Conservation (phyloP, 306 rosid species). For the Cicer judaicum region DNA sequence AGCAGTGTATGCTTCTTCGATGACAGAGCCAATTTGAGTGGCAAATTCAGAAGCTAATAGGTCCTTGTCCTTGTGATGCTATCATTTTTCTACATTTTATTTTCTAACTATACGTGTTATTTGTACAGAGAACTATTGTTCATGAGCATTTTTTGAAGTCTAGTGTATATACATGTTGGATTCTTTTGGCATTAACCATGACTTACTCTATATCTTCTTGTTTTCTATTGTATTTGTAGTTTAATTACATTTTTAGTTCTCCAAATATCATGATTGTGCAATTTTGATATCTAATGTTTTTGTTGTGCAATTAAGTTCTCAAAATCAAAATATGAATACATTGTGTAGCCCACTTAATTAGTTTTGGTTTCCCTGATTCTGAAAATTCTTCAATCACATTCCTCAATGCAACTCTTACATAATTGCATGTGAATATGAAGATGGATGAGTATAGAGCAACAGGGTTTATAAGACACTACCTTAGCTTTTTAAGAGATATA, state of each 20-base stretch:
- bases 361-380: conserved; percentile 22
- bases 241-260: too few species aligned
- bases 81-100: conserved; percentile 30
- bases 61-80: conserved; percentile 26
- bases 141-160: conserved; percentile 30
- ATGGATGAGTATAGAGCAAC: conserved; percentile 3
- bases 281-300: too few species aligned
- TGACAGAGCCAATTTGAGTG: conserved; percentile 10
- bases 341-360: background rate
- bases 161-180: conserved; percentile 19
- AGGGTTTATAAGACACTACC: conserved; percentile 15
- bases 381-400: conserved; percentile 25
- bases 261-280: too few species aligned
- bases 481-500: conserved; percentile 27
- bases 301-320: too few species aligned
- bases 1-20: conserved; percentile 2
- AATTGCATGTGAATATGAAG: conserved; percentile 34
- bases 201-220: conserved; percentile 19
- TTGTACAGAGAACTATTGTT: conserved; percentile 40
- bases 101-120: conserved; percentile 16
- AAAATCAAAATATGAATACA: too few species aligned
- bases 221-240: conserved; percentile 7
- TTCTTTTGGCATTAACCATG: conserved; percentile 36
- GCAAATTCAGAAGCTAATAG: conserved; percentile 15
- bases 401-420: conserved; percentile 18